A percentile compares a stretch with the other conserved stretches of the same genome.
Conservation (phyloP, 1,284 basidiomycete genomes). For the Fomitopsis betulina region DNA sequence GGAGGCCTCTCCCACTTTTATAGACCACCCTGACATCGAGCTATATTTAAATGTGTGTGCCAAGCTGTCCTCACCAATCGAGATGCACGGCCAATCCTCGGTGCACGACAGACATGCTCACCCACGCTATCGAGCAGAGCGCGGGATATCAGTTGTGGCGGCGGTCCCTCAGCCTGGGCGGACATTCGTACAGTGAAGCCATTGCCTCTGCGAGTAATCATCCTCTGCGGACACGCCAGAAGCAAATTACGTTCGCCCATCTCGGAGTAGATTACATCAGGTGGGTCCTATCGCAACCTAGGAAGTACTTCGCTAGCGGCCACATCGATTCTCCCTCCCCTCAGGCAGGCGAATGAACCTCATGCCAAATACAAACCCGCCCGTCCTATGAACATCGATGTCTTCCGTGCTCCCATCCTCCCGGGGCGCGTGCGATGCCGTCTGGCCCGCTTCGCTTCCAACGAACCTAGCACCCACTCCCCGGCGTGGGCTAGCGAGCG, state of each 20-base stretch:
- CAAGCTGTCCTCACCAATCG: not conserved
- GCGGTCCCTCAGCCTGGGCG: not conserved
- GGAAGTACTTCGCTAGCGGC: not conserved
- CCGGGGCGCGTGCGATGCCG: not conserved
- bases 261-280: not conserved
- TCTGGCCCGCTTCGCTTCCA: not conserved
- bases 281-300: not conserved
- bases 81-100: not conserved
- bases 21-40: not conserved
- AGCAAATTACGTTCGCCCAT: too few relatives aligned
- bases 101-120: not conserved
- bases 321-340: not conserved
- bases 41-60: not conserved
- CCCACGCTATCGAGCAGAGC: slow-evolving; percentile 1
- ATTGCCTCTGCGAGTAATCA: too few relatives aligned
- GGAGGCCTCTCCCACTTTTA: not conserved
- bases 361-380: not conserved
- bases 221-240: too few relatives aligned
- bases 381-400: not conserved
- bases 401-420: not conserved
- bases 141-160: not conserved
- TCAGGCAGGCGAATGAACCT: not conserved
- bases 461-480: not conserved
- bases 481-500: not conserved
- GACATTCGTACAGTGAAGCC: not conserved